These are phyloP conservation scores for Trichoderma cornu-damae DNA, from an alignment of 2,329 filamentous ascomycete genomes.

Conservation along the genomic window DNA sequence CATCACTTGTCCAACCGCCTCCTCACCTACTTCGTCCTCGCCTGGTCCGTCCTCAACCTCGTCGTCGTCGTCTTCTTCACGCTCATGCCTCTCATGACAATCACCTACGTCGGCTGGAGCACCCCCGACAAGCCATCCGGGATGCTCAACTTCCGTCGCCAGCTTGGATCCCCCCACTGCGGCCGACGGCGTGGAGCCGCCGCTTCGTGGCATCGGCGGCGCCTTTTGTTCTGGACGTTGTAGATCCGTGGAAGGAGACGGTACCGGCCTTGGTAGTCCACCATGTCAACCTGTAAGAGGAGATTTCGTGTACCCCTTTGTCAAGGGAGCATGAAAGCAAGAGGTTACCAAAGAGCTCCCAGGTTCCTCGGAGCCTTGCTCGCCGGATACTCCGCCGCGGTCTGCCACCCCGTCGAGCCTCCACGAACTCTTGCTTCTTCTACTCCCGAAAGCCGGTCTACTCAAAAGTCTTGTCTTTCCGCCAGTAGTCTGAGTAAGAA, in stretches of 20 bases:
- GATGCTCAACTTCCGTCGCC: not conserved
- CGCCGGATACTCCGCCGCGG: constrained; percentile 2
- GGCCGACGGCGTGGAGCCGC: too few species aligned
- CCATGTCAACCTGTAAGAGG: constrained; percentile 4
- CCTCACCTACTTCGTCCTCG: constrained; percentile 16
- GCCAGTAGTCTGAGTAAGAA: not conserved
- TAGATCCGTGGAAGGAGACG: not conserved
- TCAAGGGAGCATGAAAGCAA: not conserved
- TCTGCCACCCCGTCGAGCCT: not conserved
- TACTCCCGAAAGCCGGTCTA: not conserved
- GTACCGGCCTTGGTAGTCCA: not conserved
- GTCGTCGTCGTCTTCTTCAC: constrained; percentile 22
- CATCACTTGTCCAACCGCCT: not conserved
- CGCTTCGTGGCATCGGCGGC: not conserved
- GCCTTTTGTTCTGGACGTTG: not conserved
- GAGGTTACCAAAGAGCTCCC: not conserved
- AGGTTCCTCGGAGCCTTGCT: constrained; percentile 5
- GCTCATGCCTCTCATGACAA: constrained; percentile 22
- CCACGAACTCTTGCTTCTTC: not conserved
- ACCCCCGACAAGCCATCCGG: not conserved
- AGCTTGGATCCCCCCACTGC: too few species aligned
- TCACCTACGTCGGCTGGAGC: constrained; percentile 21
- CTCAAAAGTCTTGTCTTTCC: not conserved
- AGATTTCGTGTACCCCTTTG: not conserved
- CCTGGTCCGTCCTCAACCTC: constrained; percentile 21